phyloP scores from a whole-genome alignment of 1,139 yeast genomes.

The Wickerhamomyces sp. region DNA sequence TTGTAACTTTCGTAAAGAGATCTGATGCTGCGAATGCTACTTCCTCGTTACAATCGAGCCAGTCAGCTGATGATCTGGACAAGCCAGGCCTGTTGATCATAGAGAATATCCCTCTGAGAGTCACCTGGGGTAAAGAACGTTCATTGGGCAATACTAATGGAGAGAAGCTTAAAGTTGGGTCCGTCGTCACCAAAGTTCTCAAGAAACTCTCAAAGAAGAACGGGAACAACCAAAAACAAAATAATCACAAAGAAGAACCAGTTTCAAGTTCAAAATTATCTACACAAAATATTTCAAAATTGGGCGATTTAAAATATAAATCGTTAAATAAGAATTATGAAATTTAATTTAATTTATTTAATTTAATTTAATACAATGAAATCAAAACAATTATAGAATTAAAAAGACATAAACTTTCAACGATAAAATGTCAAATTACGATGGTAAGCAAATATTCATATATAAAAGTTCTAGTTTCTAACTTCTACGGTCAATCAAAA shows the following conservation, averaged over 20 bases:
- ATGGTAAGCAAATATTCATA: constrained; percentile 12
- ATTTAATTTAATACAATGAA: not conserved
- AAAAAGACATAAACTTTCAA: not conserved
- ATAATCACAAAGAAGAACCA: not conserved
- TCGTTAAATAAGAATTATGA: constrained; percentile 8
- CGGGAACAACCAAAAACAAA: not conserved
- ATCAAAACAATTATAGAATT: not conserved
- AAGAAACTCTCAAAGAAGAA: constrained; percentile 36
- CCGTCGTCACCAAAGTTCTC: constrained; percentile 55
- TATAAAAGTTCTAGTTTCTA: too few relatives aligned
- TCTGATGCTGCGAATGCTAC: constrained; percentile 56
- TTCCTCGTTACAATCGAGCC: constrained; percentile 25
- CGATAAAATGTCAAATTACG: constrained; percentile 24
- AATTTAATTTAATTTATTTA: not conserved
- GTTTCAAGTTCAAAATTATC: too few relatives aligned
- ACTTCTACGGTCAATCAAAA: too few relatives aligned
- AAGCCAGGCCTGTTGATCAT: constrained; percentile 36
- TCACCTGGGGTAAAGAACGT: constrained; percentile 62
- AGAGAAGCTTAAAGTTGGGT: constrained; percentile 48
- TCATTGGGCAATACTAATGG: constrained; percentile 43
- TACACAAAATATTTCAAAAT: too few relatives aligned
- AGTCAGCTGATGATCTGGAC: not conserved
- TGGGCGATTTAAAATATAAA: constrained; percentile 4
- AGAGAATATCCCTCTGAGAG: constrained; percentile 48
- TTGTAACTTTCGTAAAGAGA: constrained; percentile 46